Evolutionary conservation across 2,329 filamentous ascomycete genomes (phyloP), one percentile per base, ranked within the genome.

Genomic region (Penicillium sp.): DNA sequence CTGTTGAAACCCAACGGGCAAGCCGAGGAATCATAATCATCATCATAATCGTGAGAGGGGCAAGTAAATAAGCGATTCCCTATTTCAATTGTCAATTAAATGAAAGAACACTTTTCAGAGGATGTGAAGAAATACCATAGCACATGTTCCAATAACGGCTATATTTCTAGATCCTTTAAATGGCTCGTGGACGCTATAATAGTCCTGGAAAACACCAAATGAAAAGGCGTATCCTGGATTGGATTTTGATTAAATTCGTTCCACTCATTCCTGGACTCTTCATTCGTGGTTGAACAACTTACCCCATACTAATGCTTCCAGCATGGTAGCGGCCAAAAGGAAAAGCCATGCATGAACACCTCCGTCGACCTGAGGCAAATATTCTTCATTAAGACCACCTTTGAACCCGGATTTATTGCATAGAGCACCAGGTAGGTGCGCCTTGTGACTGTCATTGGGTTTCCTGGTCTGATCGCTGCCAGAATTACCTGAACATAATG

Each of bases 201-300:
- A 59, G 13, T 56, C 51, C 16, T 59, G 49, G 24, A 59, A 59
- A 6, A 59, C 48, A 44, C 88, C 88, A 68, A 87, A 91, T 0
- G 86, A 81, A 55, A 86, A 86, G 0, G 86, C 84, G 55, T 90
- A 89, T 2, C 87, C 86, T 89, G 3, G 16, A 24, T 14, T 44
- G 19, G 14, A 45, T 7, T 59, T 14, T 24, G 48, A 31, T n/a
- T 22, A 37, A 47, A 43, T 31, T 35, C 35, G 13, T 13, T 35
- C 11, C 9, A 41, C 10, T 43, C 27, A 26, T 33, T 26, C 7
- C 16, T 26, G 19, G 26, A 0, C 9, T 41, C 39, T 22, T 21
- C 4, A 8, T 11, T 41, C 14, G 21, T 21, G 27, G 5, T 21
- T 33, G 6, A 29, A 24, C 8, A 13, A 58, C 62, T 24, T 29